Percentiles rank a stretch among this genome's conserved stretches.
phyloP scores from a whole-genome alignment of 495 filamentous ascomycete species.

The Neurospora sp. region DNA sequence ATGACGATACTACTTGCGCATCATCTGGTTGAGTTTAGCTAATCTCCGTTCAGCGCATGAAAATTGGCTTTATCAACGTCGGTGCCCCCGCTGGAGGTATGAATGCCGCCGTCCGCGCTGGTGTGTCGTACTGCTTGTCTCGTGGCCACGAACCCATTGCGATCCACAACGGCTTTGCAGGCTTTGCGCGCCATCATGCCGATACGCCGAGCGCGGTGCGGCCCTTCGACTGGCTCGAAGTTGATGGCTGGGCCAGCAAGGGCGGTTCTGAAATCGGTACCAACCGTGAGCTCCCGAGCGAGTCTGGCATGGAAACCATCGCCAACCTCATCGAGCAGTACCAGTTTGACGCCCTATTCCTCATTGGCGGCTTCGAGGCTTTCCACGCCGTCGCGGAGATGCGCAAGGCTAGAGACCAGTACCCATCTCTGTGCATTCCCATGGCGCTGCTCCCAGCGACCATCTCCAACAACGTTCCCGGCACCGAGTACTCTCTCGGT shows the following conservation, averaged over 20 bases:
- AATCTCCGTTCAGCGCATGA: slow-evolving; percentile 56
- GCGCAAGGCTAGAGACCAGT: slow-evolving; percentile 65
- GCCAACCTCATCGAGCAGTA: slow-evolving; percentile 78
- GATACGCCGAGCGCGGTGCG: slow-evolving; percentile 81
- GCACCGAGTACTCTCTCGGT: slow-evolving; percentile 93
- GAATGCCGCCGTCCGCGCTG: slow-evolving; percentile 92
- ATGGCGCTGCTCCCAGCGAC: slow-evolving; percentile 92
- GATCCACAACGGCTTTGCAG: slow-evolving; percentile 95
- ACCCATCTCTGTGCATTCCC: slow-evolving; percentile 81
- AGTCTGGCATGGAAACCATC: slow-evolving; percentile 73
- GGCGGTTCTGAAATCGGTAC: slow-evolving; percentile 97
- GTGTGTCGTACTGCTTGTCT: slow-evolving; percentile 90
- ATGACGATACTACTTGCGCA: too few relatives aligned
- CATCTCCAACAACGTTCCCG: slow-evolving; percentile 96
- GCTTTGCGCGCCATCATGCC: slow-evolving; percentile 79
- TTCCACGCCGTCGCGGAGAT: slow-evolving; percentile 87
- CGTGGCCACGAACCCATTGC: slow-evolving; percentile 85
- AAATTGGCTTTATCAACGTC: slow-evolving; percentile 90
- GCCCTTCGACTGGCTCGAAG: slow-evolving; percentile 81
- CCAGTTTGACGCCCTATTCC: slow-evolving; percentile 81
- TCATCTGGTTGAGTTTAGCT: slow-evolving; percentile 3
- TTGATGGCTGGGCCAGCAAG: slow-evolving; percentile 89
- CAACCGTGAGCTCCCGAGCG: slow-evolving; percentile 80
- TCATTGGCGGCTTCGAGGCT: slow-evolving; percentile 94
- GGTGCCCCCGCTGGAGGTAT: slow-evolving; percentile 98